Conservation (phyloP, 768 basidiomycete species). For the Boletales sp. region DNA sequence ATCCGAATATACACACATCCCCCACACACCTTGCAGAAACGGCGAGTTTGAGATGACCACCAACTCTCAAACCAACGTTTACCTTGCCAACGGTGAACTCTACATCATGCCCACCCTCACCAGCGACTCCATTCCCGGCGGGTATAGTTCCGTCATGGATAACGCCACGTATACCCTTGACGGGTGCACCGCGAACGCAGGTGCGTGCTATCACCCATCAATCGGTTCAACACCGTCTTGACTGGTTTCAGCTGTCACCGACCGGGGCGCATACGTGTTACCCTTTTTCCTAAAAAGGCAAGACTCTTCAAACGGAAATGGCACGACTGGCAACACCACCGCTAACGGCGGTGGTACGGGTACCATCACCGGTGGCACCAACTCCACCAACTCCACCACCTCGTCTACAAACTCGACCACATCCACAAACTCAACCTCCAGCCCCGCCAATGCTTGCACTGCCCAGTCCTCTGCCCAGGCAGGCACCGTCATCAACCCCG, state of each 20-base stretch:
- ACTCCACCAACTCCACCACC: slow-evolving; percentile 11
- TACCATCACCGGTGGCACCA: neutral
- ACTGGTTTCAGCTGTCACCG: slow-evolving; percentile 3
- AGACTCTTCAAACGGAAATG: slow-evolving; percentile 7
- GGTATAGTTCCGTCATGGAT: slow-evolving; percentile 36
- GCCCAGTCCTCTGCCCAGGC: slow-evolving; percentile 36
- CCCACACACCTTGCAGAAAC: slow-evolving; percentile 28
- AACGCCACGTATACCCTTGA: slow-evolving; percentile 37
- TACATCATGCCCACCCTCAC: slow-evolving; percentile 62
- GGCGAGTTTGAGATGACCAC: slow-evolving; percentile 60
- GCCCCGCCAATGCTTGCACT: slow-evolving; percentile 34
- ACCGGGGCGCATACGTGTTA: slow-evolving; percentile 25
- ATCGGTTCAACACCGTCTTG: neutral
- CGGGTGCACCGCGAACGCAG: slow-evolving; percentile 30
- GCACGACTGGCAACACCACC: neutral
- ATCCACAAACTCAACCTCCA: slow-evolving; percentile 17
- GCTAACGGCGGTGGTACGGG: neutral
- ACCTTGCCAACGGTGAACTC: slow-evolving; percentile 46
- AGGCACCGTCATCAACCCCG: slow-evolving; percentile 46
- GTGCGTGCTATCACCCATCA: neutral
- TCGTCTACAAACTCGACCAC: slow-evolving; percentile 9
- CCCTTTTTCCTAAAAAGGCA: slow-evolving; percentile 26
- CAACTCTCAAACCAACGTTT: slow-evolving; percentile 34
- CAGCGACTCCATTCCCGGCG: slow-evolving; percentile 40
- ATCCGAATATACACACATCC: neutral